Evolutionary conservation across 306 rosid genomes (phyloP).

Genomic region (Alnus glutinosa): DNA sequence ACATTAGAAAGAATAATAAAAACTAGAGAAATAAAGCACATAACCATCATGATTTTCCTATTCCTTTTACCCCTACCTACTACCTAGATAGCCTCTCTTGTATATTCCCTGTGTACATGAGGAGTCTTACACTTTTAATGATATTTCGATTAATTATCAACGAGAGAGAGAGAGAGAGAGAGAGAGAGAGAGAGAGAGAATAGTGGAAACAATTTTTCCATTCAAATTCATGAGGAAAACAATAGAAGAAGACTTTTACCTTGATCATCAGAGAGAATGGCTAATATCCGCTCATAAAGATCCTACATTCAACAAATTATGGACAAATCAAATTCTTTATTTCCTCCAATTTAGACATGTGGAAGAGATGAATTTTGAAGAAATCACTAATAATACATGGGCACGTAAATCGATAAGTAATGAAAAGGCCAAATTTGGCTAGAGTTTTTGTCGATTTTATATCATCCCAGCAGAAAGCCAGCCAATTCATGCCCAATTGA

Average conservation of each 20-base stretch:
- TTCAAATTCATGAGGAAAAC: background rate
- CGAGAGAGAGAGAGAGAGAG: too few relatives aligned
- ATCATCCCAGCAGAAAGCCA: background rate
- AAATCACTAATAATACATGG: background rate
- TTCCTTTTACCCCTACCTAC: too few relatives aligned
- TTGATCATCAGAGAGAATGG: slow-evolving; percentile 77
- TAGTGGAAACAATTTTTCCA: background rate
- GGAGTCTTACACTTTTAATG: too few relatives aligned
- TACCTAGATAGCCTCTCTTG: too few relatives aligned
- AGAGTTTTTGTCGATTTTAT: background rate
- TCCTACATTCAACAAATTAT: slow-evolving; percentile 58
- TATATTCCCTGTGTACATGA: too few relatives aligned
- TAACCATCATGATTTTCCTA: background rate
- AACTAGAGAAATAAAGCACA: background rate
- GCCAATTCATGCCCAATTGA: background rate
- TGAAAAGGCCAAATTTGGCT: slow-evolving; percentile 7
- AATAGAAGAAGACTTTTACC: slow-evolving; percentile 44
- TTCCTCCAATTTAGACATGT: slow-evolving; percentile 12
- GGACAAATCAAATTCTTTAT: slow-evolving; percentile 9
- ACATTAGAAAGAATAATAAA: background rate
- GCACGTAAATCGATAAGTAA: background rate
- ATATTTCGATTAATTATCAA: too few relatives aligned
- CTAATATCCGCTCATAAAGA: slow-evolving; percentile 79
- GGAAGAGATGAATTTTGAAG: slow-evolving; percentile 14
- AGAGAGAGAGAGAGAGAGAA: background rate